Conservation (phyloP, 306 rosid species). For the Hylodesmum podocarpum region DNA sequence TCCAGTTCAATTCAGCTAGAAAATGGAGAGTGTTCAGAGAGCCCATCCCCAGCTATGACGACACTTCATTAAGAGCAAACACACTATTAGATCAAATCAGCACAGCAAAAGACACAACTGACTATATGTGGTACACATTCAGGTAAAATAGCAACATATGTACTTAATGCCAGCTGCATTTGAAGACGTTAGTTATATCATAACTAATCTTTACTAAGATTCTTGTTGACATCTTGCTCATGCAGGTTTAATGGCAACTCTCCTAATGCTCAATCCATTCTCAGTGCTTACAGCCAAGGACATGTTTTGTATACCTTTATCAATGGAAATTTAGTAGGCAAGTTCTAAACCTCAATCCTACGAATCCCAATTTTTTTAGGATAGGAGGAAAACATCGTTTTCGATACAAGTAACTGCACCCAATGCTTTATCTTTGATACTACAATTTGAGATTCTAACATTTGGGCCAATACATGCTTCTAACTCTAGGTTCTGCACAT, state of each 20-base stretch:
- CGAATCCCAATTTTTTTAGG: neutral
- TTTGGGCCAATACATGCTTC: constrained; percentile 8
- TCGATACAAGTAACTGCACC: neutral
- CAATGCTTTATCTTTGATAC: neutral
- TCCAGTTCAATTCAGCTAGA: constrained; percentile 31
- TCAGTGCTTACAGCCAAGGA: constrained; percentile 54
- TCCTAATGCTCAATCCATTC: constrained; percentile 35
- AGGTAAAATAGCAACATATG: constrained; percentile 37
- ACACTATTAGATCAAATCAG: constrained; percentile 46
- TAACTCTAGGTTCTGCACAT: constrained; percentile 67
- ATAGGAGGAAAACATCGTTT: constrained; percentile 1
- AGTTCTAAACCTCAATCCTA: constrained; percentile 13
- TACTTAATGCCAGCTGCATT: neutral
- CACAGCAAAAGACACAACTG: constrained; percentile 43
- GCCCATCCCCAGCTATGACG: constrained; percentile 39
- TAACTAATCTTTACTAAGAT: constrained; percentile 9
- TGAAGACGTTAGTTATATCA: neutral
- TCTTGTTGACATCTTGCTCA: constrained; percentile 11
- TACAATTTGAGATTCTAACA: constrained; percentile 19
- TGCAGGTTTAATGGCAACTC: constrained; percentile 23
- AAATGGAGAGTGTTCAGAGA: constrained; percentile 48
- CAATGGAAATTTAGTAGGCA: constrained; percentile 66
- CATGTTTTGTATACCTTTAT: constrained; percentile 71
- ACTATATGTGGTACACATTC: constrained; percentile 50
- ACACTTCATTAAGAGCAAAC: constrained; percentile 37